Base-by-base conservation (phyloP, 2,329 filamentous ascomycete genomes). In the Ceratocystis destructans region DNA sequence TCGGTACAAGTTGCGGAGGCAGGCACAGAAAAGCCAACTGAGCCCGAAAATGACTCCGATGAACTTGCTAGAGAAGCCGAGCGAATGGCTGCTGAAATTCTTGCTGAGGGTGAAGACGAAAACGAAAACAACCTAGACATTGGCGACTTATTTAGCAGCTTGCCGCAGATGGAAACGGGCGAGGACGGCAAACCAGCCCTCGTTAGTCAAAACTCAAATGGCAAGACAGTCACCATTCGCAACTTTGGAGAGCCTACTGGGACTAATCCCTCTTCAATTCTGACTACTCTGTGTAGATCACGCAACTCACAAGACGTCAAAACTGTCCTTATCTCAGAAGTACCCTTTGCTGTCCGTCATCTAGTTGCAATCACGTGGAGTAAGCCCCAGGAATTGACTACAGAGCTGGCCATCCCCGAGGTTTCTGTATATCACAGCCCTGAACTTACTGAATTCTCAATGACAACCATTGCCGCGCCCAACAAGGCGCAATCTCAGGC, bases 211-310 rank as follows among this genome's bases (percentile, higher is more conserved):
- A 76, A 78, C 61, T 70, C 77, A 65, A 74, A 82, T 69, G 81
- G 83, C 1, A 64, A 66, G 28, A 66, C 53, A 7, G 55, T 68
- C 45, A 64, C 67, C 5, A 81, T 96, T 62, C 81, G 89, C 55
- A 88, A 96, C 71, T 96, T 97, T 79, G 91, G 90, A 1, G 90
- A 90, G 74, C 86, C 85, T 79, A 83, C 83, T 15, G 92, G 93
- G 6, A 76, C 96, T 37, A 88, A 79, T 70, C 92, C 93, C 17
- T 83, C 85, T 69, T 82, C 88, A 70, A 81, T 89, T 33, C 77
- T 97, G 12, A 91, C 96, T 74, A 92, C 96, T 74, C 84, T 89
- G n/a, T 95, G 92, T 73, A 87, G 88, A 71, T 84, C 90, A 69
- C 88, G 90, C 75, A 90, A 96, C 37, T 80, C 80, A 2, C 88